phyloP scores from a whole-genome alignment of 129 eudicot genomes.

The Flaveria bidentis region DNA sequence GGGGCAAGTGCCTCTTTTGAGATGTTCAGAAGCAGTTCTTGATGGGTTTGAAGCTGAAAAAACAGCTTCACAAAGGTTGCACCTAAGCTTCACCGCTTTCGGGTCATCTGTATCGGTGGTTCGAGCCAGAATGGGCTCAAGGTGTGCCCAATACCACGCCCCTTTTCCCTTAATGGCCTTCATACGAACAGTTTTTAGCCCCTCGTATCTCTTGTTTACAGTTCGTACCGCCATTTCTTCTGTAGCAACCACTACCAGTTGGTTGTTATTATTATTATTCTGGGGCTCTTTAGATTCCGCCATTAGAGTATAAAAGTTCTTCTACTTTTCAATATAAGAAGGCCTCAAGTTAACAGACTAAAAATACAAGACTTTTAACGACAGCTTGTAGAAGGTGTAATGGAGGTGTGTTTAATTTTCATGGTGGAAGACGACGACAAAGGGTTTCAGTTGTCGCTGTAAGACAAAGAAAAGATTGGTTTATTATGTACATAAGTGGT shows the following conservation, averaged over 20 bases:
- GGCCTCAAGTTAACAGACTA: constrained; percentile 8
- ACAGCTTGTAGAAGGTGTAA: constrained; percentile 13
- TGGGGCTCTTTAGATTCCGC: constrained; percentile 40
- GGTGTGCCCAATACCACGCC: constrained; percentile 84
- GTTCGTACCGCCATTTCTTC: constrained; percentile 51
- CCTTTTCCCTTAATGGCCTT: constrained; percentile 76
- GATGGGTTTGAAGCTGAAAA: constrained; percentile 86
- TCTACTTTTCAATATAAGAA: constrained; percentile 1
- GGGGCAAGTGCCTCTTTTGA: constrained; percentile 72
- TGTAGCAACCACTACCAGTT: constrained; percentile 32
- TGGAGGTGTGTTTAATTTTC: constrained; percentile 12
- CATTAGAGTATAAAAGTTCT: constrained; percentile 31
- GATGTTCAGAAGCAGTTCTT: constrained; percentile 81
- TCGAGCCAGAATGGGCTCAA: constrained; percentile 56
- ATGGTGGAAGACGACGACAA: constrained; percentile 31
- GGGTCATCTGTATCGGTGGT: constrained; percentile 55
- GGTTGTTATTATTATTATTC: constrained; percentile 26
- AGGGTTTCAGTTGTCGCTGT: constrained; percentile 1
- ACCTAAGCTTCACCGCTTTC: constrained; percentile 63
- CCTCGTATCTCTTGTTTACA: constrained; percentile 60
- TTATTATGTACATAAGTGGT: constrained; percentile 30
- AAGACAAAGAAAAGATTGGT: constrained; percentile 7
- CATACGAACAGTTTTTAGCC: constrained; percentile 51
- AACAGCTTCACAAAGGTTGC: constrained; percentile 58
- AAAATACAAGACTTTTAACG: neutral